These are phyloP conservation scores for Tylopilus sp. DNA, from an alignment of 768 basidiomycete species.

Conservation along the genomic window DNA sequence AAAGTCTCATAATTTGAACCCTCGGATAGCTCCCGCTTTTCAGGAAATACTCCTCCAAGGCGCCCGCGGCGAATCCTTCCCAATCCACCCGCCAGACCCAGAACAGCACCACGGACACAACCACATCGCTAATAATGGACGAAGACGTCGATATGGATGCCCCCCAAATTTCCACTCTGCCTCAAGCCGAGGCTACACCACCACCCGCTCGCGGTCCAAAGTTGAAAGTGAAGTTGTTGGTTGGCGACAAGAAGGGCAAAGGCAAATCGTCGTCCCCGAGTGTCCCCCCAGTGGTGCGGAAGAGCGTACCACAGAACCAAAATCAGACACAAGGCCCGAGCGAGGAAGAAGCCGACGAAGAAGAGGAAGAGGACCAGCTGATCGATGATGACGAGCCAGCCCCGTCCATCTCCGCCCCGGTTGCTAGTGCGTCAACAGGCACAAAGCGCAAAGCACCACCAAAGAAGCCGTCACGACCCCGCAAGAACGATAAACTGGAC, in stretches of 20 bases:
- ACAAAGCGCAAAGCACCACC: slow-evolving; percentile 49
- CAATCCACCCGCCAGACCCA: too few species aligned
- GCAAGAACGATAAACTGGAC: slow-evolving; percentile 49
- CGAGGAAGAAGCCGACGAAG: slow-evolving; percentile 57
- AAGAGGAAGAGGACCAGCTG: slow-evolving; percentile 75
- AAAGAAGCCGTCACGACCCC: slow-evolving; percentile 48
- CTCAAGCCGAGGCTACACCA: slow-evolving; percentile 62
- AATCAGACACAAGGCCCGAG: slow-evolving; percentile 19
- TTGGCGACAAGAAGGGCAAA: slow-evolving; percentile 42
- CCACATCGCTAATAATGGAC: slow-evolving; percentile 32
- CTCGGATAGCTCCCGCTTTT: not conserved
- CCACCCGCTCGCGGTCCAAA: slow-evolving; percentile 47
- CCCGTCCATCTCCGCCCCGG: slow-evolving; percentile 26
- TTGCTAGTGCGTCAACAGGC: slow-evolving; percentile 28
- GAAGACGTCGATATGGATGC: slow-evolving; percentile 68
- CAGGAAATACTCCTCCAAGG: not conserved
- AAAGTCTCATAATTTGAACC: not conserved
- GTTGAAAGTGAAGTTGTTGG: slow-evolving; percentile 49
- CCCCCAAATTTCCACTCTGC: slow-evolving; percentile 76
- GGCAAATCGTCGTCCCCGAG: slow-evolving; percentile 35
- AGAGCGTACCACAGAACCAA: slow-evolving; percentile 17
- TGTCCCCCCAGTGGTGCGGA: slow-evolving; percentile 18
- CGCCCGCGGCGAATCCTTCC: not conserved
- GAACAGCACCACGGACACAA: not conserved
- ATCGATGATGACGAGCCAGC: slow-evolving; percentile 60